Conservation (phyloP, 106 monocot genomes). For the Hemerocallis citrina region DNA sequence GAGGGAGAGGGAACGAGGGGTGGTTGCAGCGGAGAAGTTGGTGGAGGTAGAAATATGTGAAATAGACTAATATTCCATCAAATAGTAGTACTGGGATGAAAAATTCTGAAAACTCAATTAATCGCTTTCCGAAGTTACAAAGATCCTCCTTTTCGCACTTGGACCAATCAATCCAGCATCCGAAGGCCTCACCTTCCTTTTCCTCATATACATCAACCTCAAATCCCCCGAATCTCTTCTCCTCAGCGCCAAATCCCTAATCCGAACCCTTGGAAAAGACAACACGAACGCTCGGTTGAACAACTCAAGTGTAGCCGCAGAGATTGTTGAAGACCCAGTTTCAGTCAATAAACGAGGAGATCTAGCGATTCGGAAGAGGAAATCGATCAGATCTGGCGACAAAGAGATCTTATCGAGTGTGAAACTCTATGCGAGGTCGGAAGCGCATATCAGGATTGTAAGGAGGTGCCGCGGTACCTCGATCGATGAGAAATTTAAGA, state of each 20-base stretch:
- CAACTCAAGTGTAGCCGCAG: slow-evolving; percentile 25
- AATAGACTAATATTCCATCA: too few species aligned
- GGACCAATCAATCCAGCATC: slow-evolving; percentile 1
- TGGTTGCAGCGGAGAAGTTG: too few species aligned
- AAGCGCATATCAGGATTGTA: slow-evolving; percentile 36
- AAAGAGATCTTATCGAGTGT: background rate
- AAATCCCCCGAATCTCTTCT: slow-evolving; percentile 11
- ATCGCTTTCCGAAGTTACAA: background rate
- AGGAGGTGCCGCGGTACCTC: slow-evolving; percentile 68
- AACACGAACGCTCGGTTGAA: background rate
- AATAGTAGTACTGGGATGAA: too few species aligned
- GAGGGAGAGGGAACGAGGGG: too few species aligned
- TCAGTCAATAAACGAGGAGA: slow-evolving; percentile 42
- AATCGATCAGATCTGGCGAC: slow-evolving; percentile 27
- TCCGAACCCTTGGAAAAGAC: slow-evolving; percentile 12
- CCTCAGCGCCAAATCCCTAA: slow-evolving; percentile 14
- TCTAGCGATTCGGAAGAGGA: slow-evolving; percentile 47
- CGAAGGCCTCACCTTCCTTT: slow-evolving; percentile 30
- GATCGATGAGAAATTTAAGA: slow-evolving; percentile 19
- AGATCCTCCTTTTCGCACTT: slow-evolving; percentile 25
- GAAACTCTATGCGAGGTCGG: slow-evolving; percentile 33
- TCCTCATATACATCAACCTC: slow-evolving; percentile 22
- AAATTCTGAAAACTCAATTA: too few species aligned
- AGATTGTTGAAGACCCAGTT: slow-evolving; percentile 29
- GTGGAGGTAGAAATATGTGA: too few species aligned